Evolutionary conservation across 805 yeast species (phyloP).

Genomic region (Starmerella roubikii): DNA sequence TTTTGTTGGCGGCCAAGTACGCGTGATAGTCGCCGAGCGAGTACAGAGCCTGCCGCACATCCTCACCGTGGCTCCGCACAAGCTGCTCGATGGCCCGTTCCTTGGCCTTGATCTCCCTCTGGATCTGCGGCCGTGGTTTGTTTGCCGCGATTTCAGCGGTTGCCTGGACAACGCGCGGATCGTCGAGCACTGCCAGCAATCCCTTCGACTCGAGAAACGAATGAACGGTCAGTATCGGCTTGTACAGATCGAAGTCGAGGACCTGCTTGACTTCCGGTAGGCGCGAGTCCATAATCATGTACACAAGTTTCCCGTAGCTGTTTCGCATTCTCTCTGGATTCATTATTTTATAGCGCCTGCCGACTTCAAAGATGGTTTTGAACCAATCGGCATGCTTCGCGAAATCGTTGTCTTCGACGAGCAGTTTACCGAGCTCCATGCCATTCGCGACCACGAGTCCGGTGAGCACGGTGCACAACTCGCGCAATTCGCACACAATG

Average conservation of each 20-base stretch:
- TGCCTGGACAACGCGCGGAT: conserved; percentile 46
- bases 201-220: conserved; percentile 33
- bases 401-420: conserved; percentile 50
- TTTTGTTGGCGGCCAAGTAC: conserved; percentile 52
- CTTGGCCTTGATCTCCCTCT: conserved; percentile 47
- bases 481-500: conserved; percentile 57
- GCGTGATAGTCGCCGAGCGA: conserved; percentile 72
- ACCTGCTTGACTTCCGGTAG: conserved; percentile 54
- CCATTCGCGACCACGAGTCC: conserved; percentile 70
- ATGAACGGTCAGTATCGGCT: conserved; percentile 54
- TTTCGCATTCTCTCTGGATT: conserved; percentile 73
- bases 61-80: conserved; percentile 34
- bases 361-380: conserved; percentile 57
- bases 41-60: conserved; percentile 47
- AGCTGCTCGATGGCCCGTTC: conserved; percentile 55
- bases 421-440: conserved; percentile 51
- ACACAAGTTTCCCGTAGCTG: conserved; percentile 64
- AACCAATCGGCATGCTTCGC: conserved; percentile 62
- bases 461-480: conserved; percentile 64
- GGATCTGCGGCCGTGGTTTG: conserved; percentile 40
- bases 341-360: conserved; percentile 70
- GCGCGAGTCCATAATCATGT: conserved; percentile 76
- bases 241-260: conserved; percentile 63
- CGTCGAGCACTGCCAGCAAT: conserved; percentile 37
- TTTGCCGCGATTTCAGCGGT: conserved; percentile 55